Evolutionary conservation across 2,329 filamentous ascomycete species (phyloP).

Genomic region (Chaetomium strumarium): DNA sequence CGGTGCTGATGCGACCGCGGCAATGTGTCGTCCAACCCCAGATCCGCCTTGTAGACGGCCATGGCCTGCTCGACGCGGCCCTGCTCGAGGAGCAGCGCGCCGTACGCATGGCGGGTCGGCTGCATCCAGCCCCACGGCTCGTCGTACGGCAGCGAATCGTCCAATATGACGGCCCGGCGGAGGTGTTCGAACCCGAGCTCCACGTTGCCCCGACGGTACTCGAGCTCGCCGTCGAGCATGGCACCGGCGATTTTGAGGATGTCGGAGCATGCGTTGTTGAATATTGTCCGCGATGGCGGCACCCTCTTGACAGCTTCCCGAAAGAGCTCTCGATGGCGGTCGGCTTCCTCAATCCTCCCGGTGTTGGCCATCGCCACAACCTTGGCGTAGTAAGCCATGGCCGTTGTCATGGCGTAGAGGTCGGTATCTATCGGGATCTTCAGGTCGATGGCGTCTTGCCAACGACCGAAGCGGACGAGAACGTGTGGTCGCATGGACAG

Average conservation of each 20-base stretch:
- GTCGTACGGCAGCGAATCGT: slow-evolving; percentile 61
- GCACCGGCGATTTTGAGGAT: slow-evolving; percentile 57
- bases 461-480: slow-evolving; percentile 65
- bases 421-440: slow-evolving; percentile 49
- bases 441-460: slow-evolving; percentile 58
- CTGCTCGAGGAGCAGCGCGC: slow-evolving; percentile 63
- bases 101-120: slow-evolving; percentile 64
- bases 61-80: slow-evolving; percentile 51
- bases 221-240: slow-evolving; percentile 69
- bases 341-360: slow-evolving; percentile 49
- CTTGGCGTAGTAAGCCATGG: slow-evolving; percentile 62
- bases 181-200: slow-evolving; percentile 55
- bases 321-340: slow-evolving; percentile 47
- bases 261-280: slow-evolving; percentile 60
- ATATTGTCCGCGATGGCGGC: slow-evolving; percentile 55
- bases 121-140: slow-evolving; percentile 82
- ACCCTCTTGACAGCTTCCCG: slow-evolving; percentile 45
- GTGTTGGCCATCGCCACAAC: slow-evolving; percentile 60
- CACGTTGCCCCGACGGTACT: slow-evolving; percentile 58
- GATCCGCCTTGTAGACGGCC: slow-evolving; percentile 53
- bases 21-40: slow-evolving; percentile 54
- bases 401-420: slow-evolving; percentile 64
- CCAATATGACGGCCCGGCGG: slow-evolving; percentile 49
- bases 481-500: slow-evolving; percentile 62
- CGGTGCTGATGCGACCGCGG: slow-evolving; percentile 61